A percentile compares a stretch with the other conserved stretches of the same genome.
Evolutionary conservation across 192 early-diverging fungal species (phyloP).

Genomic region (Mortierella claussenii): DNA sequence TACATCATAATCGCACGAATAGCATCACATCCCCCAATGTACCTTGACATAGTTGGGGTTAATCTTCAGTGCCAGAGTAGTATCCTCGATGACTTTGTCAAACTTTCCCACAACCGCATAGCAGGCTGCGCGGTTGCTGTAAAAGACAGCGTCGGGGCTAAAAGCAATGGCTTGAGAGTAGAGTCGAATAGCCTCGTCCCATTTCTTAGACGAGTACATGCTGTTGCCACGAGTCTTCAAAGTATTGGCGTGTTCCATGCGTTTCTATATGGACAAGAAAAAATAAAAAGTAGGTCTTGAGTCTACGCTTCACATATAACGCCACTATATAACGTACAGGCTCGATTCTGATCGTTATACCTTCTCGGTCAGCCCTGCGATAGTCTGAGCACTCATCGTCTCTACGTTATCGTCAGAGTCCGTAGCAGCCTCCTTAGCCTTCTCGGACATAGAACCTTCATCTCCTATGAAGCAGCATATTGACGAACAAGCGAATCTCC

Average conservation of each 20-base stretch:
- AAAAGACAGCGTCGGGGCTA: constrained; percentile 86
- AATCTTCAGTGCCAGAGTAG: constrained; percentile 80
- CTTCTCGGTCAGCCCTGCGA: constrained; percentile 44
- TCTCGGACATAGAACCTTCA: constrained; percentile 13
- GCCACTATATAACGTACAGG: background rate
- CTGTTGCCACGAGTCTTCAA: constrained; percentile 92
- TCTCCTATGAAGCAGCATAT: constrained; percentile 1
- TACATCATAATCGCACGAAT: background rate
- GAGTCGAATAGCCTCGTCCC: constrained; percentile 82
- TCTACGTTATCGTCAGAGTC: constrained; percentile 41
- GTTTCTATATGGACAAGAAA: constrained; percentile 47
- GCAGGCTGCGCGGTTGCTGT: constrained; percentile 96
- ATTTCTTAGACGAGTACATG: constrained; percentile 85
- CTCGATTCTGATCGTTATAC: constrained; percentile 7
- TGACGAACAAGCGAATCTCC: too few relatives aligned
- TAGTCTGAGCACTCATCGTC: constrained; percentile 46
- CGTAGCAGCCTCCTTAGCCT: constrained; percentile 18
- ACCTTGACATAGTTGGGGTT: constrained; percentile 93
- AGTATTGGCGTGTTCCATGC: constrained; percentile 71
- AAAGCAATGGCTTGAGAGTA: constrained; percentile 93
- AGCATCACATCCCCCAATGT: background rate
- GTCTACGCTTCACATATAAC: too few relatives aligned
- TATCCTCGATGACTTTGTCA: constrained; percentile 86
- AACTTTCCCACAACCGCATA: constrained; percentile 80
- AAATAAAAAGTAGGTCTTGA: constrained; percentile 4